These are phyloP conservation scores for Zymoseptoria crescenta DNA, from an alignment of 2,329 filamentous ascomycete genomes.

Conservation along the genomic window DNA sequence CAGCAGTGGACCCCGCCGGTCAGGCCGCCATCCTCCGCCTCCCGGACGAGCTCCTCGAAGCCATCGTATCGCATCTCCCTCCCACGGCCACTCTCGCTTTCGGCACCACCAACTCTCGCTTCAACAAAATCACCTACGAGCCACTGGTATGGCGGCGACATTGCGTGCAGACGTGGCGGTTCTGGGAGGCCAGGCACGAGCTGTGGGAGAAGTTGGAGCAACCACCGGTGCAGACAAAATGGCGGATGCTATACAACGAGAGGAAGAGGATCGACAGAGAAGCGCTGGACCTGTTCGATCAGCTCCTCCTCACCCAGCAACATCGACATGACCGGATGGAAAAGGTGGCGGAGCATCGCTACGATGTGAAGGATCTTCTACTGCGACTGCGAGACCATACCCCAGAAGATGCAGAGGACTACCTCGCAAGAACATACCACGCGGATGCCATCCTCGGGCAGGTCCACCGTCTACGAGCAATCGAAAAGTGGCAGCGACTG, in stretches of 20 bases:
- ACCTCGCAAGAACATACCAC: conserved; percentile 71
- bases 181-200: conserved; percentile 65
- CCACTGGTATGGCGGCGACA: conserved; percentile 72
- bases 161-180: conserved; percentile 60
- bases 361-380: conserved; percentile 75
- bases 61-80: conserved; percentile 60
- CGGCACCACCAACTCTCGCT: conserved; percentile 54
- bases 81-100: conserved; percentile 45
- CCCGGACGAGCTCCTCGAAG: conserved; percentile 78
- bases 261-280: conserved; percentile 29
- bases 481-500: conserved; percentile 65
- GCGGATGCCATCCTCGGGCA: conserved; percentile 66
- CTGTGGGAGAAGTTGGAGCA: conserved; percentile 47
- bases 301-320: conserved; percentile 62
- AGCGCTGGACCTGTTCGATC: conserved; percentile 46
- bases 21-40: conserved; percentile 33
- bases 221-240: conserved; percentile 38
- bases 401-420: conserved; percentile 57
- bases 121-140: conserved; percentile 60
- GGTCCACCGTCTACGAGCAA: conserved; percentile 71
- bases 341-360: conserved; percentile 63
- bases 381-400: conserved; percentile 59
- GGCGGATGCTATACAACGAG: conserved; percentile 52
- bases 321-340: conserved; percentile 63
- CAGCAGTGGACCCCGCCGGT: too few relatives aligned